A percentile compares a stretch with the other conserved stretches of the same genome.
Evolutionary conservation across 1,284 basidiomycete genomes (phyloP).

Genomic region (Boletellus deceptivus): DNA sequence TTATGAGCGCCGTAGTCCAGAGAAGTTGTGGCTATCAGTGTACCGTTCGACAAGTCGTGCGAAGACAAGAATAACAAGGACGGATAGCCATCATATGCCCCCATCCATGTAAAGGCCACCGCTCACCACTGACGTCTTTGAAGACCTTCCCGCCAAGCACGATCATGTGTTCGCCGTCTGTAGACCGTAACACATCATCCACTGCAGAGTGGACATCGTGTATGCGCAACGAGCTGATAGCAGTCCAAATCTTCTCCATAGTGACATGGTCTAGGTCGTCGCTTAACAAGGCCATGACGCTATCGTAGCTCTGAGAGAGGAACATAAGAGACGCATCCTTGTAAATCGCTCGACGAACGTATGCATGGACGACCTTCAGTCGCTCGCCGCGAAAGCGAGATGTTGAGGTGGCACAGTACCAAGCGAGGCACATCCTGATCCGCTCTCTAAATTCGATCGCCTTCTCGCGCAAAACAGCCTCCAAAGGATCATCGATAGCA

Average conservation of each 20-base stretch:
- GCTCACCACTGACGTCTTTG: constrained; percentile 26
- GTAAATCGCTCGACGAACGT: constrained; percentile 36
- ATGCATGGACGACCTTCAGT: constrained; percentile 33
- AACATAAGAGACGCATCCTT: constrained; percentile 36
- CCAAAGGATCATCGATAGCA: constrained; percentile 34
- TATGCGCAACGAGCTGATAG: constrained; percentile 27
- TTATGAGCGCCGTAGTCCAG: neutral
- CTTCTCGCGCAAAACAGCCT: constrained; percentile 34
- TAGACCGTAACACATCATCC: constrained; percentile 32
- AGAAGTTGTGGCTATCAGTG: neutral
- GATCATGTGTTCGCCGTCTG: constrained; percentile 25
- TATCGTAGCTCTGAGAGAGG: constrained; percentile 33
- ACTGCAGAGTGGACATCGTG: constrained; percentile 30
- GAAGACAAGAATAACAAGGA: constrained; percentile 34
- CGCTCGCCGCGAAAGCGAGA: constrained; percentile 34
- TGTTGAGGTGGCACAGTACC: constrained; percentile 28
- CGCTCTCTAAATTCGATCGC: constrained; percentile 28
- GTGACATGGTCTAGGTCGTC: constrained; percentile 32
- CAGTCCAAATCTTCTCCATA: constrained; percentile 36
- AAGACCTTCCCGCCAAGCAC: constrained; percentile 35
- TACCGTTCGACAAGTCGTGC: constrained; percentile 31
- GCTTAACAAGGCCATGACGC: constrained; percentile 27
- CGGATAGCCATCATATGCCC: constrained; percentile 32
- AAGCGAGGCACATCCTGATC: constrained; percentile 32
- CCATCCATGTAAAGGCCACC: constrained; percentile 36